Evolutionary conservation across 1,139 yeast species (phyloP), one percentile per base, ranked within the genome.

Genomic region (Taiozyma sp.): DNA sequence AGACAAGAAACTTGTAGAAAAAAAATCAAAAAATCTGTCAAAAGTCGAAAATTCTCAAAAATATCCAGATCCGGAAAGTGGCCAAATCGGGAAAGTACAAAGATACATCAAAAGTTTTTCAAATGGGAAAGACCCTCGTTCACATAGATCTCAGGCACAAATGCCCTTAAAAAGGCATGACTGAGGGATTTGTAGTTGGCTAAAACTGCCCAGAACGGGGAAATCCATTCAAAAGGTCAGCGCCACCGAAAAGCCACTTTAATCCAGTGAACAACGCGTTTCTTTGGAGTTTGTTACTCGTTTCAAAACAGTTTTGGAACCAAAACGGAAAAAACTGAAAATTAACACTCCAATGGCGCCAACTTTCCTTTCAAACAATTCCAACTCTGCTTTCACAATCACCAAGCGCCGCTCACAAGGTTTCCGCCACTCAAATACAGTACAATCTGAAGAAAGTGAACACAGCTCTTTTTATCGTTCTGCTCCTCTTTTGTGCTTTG

Each of bases 41-140:
- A 32, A 32, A 19, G 2, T 2, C 2, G 2, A 2, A 19, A 19
- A 9, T 19, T 23, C 22, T 34, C 22, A 55, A 60, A 50, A 51
- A 60, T 29, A 47, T 57, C 43, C 60, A 53, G 32, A 58, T 59
- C 32, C 30, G 62, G 57, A 24, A 60, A 4, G 41, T 55, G 4
- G 49, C 57, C 53, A 10, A 29, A 45, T 29, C 4, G 9, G 59
- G 63, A 2, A 57, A 53, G 41, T 48, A 56, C 62, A 51, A 47
- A 54, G 55, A 48, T 59, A 55, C 58, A 58, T 61, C 65, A 61
- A 55, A 36, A 16, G 43, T 51, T 54, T 50, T 27, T 32, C 24
- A 22, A 45, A 12, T 16, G 29, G 13, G 8, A 30, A 28, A 29
- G 30, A 4, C 19, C 27, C 19, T n/a, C n/a, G 6, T 27, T 14